Percentiles rank a stretch among this genome's conserved stretches.
phyloP scores from a whole-genome alignment of 805 yeast genomes.

The Lipomyces starkeyi region DNA sequence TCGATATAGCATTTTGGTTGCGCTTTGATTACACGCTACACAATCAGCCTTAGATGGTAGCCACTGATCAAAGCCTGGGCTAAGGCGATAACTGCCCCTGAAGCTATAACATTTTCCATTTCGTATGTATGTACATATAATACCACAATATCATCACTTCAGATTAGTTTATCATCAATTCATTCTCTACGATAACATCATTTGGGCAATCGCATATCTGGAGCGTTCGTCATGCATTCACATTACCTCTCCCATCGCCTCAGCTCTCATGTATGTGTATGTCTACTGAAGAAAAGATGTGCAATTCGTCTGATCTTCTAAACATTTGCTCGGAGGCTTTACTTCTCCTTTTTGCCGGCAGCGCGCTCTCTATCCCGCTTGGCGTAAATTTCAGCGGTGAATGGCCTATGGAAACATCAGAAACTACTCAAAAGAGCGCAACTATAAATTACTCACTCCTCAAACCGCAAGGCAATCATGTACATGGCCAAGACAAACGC shows the following conservation, averaged over 20 bases:
- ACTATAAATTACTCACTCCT: constrained; percentile 57
- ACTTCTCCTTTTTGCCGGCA: constrained; percentile 40
- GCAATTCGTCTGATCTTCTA: background rate
- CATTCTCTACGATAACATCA: too few relatives aligned
- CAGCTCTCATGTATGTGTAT: background rate
- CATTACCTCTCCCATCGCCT: too few relatives aligned
- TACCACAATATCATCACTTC: background rate
- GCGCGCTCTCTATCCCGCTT: constrained; percentile 57
- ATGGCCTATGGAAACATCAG: constrained; percentile 57
- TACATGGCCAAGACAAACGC: constrained; percentile 81
- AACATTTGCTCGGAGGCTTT: background rate
- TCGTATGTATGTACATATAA: background rate
- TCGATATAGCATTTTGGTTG: too few relatives aligned
- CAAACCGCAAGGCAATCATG: constrained; percentile 79
- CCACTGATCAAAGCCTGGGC: too few relatives aligned
- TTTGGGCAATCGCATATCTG: too few relatives aligned
- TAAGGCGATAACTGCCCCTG: too few relatives aligned
- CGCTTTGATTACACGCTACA: too few relatives aligned
- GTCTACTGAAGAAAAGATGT: background rate
- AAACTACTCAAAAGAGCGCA: background rate
- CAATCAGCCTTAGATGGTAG: too few relatives aligned
- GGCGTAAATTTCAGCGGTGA: constrained; percentile 91
- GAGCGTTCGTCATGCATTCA: background rate
- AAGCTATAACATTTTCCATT: too few relatives aligned
- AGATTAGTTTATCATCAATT: background rate